Evolutionary conservation across 2,329 filamentous ascomycete species (phyloP).

Genomic region (Lasiodiplodia sp.): DNA sequence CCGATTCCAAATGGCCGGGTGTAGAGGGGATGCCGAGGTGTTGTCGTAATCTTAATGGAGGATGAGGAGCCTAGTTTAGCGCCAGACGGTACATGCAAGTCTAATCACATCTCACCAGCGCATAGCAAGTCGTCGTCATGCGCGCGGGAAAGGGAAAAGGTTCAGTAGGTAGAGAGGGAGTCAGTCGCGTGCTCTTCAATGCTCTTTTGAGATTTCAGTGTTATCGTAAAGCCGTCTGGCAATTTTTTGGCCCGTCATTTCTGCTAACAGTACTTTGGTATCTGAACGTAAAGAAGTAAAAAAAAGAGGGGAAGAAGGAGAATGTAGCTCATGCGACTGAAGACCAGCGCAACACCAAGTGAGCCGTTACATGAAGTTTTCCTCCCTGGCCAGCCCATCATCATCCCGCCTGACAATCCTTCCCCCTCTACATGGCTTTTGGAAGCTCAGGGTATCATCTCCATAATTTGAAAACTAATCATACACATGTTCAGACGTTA

Average conservation of each 20-base stretch:
- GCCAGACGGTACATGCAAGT: background rate
- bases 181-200: background rate
- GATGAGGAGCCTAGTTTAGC: background rate
- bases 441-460: background rate
- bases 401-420: background rate
- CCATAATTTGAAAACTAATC: background rate
- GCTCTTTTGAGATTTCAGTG: background rate
- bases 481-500: background rate
- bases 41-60: background rate
- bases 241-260: background rate
- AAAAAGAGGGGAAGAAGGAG: background rate
- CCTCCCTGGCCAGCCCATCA: background rate
- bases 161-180: background rate
- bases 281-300: background rate
- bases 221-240: background rate
- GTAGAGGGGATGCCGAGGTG: too few relatives aligned
- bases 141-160: background rate
- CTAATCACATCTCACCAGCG: background rate
- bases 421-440: background rate
- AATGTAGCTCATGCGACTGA: background rate
- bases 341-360: background rate
- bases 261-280: background rate
- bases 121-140: background rate
- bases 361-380: background rate
- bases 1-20: too few relatives aligned